phyloP scores from a whole-genome alignment of 2,329 filamentous ascomycete species.

The Septoria petroselini region DNA sequence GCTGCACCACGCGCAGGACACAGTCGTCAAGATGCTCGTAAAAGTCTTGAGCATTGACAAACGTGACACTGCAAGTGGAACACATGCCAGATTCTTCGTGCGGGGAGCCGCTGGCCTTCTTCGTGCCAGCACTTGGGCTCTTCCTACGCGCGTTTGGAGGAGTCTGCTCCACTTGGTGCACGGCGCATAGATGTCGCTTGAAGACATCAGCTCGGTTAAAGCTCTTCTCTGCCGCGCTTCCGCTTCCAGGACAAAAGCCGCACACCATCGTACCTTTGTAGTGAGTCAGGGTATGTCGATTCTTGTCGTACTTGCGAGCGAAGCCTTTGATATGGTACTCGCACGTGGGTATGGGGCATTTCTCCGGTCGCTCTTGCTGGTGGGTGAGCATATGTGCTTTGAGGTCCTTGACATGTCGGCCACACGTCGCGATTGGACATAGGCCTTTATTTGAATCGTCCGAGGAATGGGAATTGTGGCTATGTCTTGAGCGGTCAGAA shows the following conservation, averaged over 20 bases:
- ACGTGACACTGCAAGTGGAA: slow-evolving; percentile 83
- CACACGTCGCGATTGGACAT: slow-evolving; percentile 80
- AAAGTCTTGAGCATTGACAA: slow-evolving; percentile 87
- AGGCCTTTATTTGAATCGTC: slow-evolving; percentile 60
- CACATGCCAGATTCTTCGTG: slow-evolving; percentile 81
- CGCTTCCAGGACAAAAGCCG: slow-evolving; percentile 86
- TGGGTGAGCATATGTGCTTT: slow-evolving; percentile 95
- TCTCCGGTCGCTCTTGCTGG: slow-evolving; percentile 84
- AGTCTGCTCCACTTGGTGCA: slow-evolving; percentile 89
- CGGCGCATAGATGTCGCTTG: slow-evolving; percentile 86
- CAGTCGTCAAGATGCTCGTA: slow-evolving; percentile 88
- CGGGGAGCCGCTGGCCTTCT: slow-evolving; percentile 68
- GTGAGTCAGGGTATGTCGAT: slow-evolving; percentile 87
- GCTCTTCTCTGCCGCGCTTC: slow-evolving; percentile 85
- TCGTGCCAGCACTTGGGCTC: slow-evolving; percentile 47
- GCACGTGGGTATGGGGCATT: slow-evolving; percentile 88
- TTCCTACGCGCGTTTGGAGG: slow-evolving; percentile 88
- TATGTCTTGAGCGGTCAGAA: slow-evolving; percentile 67
- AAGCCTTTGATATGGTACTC: slow-evolving; percentile 92
- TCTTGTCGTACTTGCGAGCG: slow-evolving; percentile 94
- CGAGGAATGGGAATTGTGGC: slow-evolving; percentile 40
- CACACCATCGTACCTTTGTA: slow-evolving; percentile 98
- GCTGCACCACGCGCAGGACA: slow-evolving; percentile 61
- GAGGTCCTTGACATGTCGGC: slow-evolving; percentile 82
- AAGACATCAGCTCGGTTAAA: slow-evolving; percentile 96